Percentiles rank a stretch among this genome's conserved stretches.
Evolutionary conservation across 768 basidiomycete species (phyloP).

Genomic region (Mycena epipterygia): DNA sequence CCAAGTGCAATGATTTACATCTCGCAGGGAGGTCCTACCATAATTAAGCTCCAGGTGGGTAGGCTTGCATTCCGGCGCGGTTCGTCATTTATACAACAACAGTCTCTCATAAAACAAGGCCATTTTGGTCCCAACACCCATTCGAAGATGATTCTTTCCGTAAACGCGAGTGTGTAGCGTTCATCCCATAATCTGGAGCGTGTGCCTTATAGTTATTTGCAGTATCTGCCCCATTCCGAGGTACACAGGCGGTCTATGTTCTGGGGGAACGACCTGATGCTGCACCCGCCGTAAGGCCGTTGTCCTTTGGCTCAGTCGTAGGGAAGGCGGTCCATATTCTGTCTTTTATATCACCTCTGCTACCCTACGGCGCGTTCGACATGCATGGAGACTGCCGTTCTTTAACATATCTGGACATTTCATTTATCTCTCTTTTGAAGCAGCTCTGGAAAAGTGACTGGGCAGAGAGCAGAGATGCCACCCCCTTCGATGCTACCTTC

Average conservation of each 20-base stretch:
- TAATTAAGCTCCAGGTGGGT: constrained; percentile 62
- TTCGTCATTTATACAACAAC: no score
- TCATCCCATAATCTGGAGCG: not conserved
- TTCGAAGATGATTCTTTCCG: constrained; percentile 62
- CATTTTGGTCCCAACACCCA: constrained; percentile 56
- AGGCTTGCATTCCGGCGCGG: no score
- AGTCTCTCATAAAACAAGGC: constrained; percentile 53
- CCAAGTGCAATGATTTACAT: not conserved
- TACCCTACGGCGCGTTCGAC: constrained; percentile 51
- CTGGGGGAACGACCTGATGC: constrained; percentile 58
- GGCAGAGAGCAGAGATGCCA: constrained; percentile 61
- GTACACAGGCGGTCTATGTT: constrained; percentile 61
- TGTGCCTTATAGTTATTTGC: not conserved
- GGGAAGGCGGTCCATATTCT: constrained; percentile 56
- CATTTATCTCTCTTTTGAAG: constrained; percentile 47
- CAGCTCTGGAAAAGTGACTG: constrained; percentile 63
- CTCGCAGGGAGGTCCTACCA: constrained; percentile 61
- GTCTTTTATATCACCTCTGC: constrained; percentile 58
- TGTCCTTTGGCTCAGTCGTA: constrained; percentile 56
- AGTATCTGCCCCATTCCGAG: constrained; percentile 65
- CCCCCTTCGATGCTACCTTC: constrained; percentile 64
- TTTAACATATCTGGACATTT: constrained; percentile 55
- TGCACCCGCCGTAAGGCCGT: constrained; percentile 55
- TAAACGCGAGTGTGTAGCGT: constrained; percentile 53
- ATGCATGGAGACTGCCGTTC: constrained; percentile 59